Evolutionary conservation across 805 yeast genomes (phyloP), one percentile per base, ranked within the genome.

Genomic region (Pachysolen tannophilus): DNA sequence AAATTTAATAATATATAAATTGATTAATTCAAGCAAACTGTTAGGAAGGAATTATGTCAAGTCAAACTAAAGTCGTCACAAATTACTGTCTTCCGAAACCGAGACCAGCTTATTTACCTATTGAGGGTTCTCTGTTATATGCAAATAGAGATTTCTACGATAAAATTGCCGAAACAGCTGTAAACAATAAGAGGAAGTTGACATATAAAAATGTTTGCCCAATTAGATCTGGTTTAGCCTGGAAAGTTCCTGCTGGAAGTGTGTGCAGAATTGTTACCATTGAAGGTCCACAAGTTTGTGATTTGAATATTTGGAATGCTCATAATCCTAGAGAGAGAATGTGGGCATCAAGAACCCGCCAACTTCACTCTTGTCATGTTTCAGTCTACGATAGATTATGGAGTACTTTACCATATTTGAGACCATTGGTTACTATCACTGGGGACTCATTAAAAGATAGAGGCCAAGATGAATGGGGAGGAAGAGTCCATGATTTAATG

Each of bases 201-300:
- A 58, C 64, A 16, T 62, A 69, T 27, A 49, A 56, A 6, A 59
- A 69, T 38, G 48, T 55, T 4, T 65, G 75, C 39, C 67, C 72
- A 16, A 74, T 76, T 26, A 58, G 82, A 43, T 61, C 77, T 2
- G 85, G 78, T 3, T 60, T 67, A 31, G 80, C 82, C 0, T 73
- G 78, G 61, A 69, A 69, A 41, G 74, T 76, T n/a, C 77, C 79
- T 13, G 75, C 75, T 15, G 76, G 73, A 17, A 62, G 69, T 20
- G 67, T 77, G 20, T 73, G 78, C 40, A 60, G 83, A 26, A 60
- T 78, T 37, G 69, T 75, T 3, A 72, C 82, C 1, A 78, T 82
- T 3, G 76, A 78, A 45, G 83, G 83, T 4, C 80, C 85, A 2
- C 84, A 78, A 51, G 84, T 78, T 14, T 76, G 82, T 47, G 83